Conservation (phyloP, 1,284 basidiomycete genomes). For the Anthracocystis walkeri region DNA sequence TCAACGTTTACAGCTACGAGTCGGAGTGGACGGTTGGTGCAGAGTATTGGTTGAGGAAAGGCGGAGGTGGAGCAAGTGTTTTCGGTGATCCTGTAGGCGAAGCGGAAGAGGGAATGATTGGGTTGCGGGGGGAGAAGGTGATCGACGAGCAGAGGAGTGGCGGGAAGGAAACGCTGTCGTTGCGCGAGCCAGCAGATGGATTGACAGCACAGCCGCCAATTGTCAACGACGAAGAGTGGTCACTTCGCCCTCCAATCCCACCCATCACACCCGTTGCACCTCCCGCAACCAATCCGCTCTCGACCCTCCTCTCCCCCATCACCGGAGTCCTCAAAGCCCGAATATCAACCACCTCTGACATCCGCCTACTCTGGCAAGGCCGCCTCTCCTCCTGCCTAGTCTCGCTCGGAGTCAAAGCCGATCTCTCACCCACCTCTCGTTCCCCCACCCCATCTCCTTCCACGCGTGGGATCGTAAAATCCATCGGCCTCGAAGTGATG, state of each 20-base stretch:
- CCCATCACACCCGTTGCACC: background rate
- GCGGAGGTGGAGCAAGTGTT: background rate
- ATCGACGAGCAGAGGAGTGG: too few relatives aligned
- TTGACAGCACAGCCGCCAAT: too few relatives aligned
- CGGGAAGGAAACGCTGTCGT: too few relatives aligned
- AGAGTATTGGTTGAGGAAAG: slow-evolving; percentile 60
- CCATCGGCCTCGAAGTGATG: slow-evolving; percentile 88
- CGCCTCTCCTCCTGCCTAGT: slow-evolving; percentile 89
- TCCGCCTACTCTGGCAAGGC: slow-evolving; percentile 93
- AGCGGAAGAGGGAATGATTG: background rate
- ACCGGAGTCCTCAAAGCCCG: slow-evolving; percentile 89
- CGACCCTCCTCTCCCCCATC: slow-evolving; percentile 71
- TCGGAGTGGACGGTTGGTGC: slow-evolving; percentile 87
- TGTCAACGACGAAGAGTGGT: background rate
- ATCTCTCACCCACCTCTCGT: slow-evolving; percentile 79
- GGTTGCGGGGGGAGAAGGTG: background rate
- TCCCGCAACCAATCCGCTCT: background rate
- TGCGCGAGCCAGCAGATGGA: too few relatives aligned
- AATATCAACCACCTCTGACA: slow-evolving; percentile 79
- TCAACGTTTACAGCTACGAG: slow-evolving; percentile 96
- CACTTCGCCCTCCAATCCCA: background rate
- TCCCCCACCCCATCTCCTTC: slow-evolving; percentile 79
- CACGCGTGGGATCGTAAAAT: slow-evolving; percentile 74
- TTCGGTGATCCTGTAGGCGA: background rate
- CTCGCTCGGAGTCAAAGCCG: slow-evolving; percentile 86